Percentiles rank a stretch among this genome's conserved stretches.
These are phyloP conservation scores for Aegilops bicornis DNA, from an alignment of 176 grass and related monocot genomes.

Conservation along the genomic window DNA sequence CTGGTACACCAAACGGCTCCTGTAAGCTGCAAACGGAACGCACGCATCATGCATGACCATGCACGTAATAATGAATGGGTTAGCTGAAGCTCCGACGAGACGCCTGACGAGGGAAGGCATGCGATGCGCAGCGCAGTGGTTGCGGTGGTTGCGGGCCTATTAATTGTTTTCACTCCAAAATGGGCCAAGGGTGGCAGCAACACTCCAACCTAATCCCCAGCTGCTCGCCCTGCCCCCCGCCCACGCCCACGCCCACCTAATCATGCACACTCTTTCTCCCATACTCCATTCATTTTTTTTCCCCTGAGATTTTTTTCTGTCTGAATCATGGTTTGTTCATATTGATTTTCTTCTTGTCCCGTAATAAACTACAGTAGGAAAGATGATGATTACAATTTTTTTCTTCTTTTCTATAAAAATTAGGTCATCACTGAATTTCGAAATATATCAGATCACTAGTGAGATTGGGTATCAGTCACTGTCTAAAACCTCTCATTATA, in stretches of 20 bases:
- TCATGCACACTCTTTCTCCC: not conserved
- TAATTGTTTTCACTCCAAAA: not conserved
- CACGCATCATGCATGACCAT: not conserved
- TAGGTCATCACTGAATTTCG: not conserved
- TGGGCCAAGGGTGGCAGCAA: slow-evolving; percentile 22
- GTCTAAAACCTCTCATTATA: not conserved
- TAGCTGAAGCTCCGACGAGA: not conserved
- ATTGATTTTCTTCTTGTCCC: not conserved
- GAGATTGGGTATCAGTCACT: not conserved
- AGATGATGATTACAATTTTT: no score
- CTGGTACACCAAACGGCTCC: not conserved
- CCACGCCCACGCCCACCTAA: slow-evolving; percentile 18
- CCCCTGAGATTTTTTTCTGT: not conserved
- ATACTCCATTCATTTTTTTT: not conserved
- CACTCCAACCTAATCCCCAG: slow-evolving; percentile 35
- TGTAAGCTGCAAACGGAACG: not conserved
- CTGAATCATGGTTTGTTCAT: not conserved
- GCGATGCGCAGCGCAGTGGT: not conserved
- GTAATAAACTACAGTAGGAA: no score
- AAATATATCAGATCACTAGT: not conserved
- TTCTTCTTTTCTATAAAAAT: no score
- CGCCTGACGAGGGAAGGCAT: not conserved
- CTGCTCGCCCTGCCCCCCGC: not conserved
- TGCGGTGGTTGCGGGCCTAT: slow-evolving; percentile 36
- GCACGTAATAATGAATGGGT: not conserved